Base-by-base conservation (phyloP, 176 grass and related monocot species). In the Rhynchospora breviuscula region DNA sequence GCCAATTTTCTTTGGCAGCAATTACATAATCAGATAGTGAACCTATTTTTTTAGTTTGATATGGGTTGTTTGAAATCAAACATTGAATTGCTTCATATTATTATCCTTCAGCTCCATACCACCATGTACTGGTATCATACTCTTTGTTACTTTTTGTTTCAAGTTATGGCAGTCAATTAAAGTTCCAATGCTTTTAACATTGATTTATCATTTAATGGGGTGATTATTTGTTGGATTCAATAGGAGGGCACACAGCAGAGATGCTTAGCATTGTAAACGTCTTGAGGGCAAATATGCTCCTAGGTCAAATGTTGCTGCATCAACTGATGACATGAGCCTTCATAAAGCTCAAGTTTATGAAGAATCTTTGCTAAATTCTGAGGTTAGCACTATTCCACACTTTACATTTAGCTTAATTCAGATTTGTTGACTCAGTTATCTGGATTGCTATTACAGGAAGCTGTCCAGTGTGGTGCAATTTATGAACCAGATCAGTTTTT, bases 291-390 rank as follows among this genome's bases (percentile, higher is more conserved):
- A 87, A 65, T 98, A 90, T 90, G 70, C 70, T 3, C 91, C 87
- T 49, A 90, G 96, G 64, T 93, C 89, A 31, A 95, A 95, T 83
- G 86, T 98, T 45, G 95, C 92, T 63, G 95, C 92, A 87, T 85
- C 89, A 59, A 94, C 92, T 84, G 92, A 98, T 75, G 93, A 85
- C 70, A 98, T 98, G 95, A 94, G 95, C 73, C 90, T 98, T 86
- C 87, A 86, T 63, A 98, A 98, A 59, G 95, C 95, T 80, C 75
- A 85, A 69, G 82, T 87, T 73, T 98, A 91, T 35, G 92, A 98
- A 82, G 82, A 94, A 58, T 94, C 90, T 25, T 63, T 94, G 79
- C 57, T 84, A 71, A 85, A 86, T 70, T 40, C 80, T 47, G 60
- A 83, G 76, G 79, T 85, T 71, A 74, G 22, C 56, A 23, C 31